Percentiles rank a stretch among this genome's conserved stretches.
Conservation (phyloP, 148 eudicot genomes). For the Mesembryanthemum crystallinum region DNA sequence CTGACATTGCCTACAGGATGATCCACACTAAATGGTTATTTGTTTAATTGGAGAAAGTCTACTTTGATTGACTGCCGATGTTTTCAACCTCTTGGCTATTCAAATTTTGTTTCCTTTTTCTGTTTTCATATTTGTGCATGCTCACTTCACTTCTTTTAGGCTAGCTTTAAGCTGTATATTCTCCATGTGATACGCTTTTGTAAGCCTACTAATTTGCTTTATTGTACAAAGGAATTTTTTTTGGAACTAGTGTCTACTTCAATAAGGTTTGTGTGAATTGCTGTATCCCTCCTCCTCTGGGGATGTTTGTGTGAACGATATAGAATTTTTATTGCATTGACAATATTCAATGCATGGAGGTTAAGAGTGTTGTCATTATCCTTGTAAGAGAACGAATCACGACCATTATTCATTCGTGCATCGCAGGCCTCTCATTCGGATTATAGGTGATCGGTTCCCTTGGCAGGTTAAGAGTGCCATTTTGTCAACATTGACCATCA, state of each 20-base stretch:
- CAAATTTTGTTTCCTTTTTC: neutral
- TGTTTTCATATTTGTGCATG: neutral
- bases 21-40: too few relatives aligned
- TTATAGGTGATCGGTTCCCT: conserved; percentile 94
- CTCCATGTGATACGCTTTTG: too few relatives aligned
- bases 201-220: too few relatives aligned
- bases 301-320: neutral
- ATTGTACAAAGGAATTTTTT: too few relatives aligned
- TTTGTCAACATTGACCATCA: conserved; percentile 81
- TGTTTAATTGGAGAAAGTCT: neutral
- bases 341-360: neutral
- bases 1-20: too few relatives aligned
- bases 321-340: neutral
- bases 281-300: neutral
- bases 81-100: neutral
- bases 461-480: conserved; percentile 99
- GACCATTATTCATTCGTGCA: neutral
- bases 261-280: too few relatives aligned
- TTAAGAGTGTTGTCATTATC: too few relatives aligned
- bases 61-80: neutral
- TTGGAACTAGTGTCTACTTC: too few relatives aligned
- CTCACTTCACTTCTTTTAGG: too few relatives aligned
- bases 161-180: too few relatives aligned
- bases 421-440: conserved; percentile 90
- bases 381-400: neutral